phyloP scores from a whole-genome alignment of 2,329 filamentous ascomycete species.

The Metarhizium sp. region DNA sequence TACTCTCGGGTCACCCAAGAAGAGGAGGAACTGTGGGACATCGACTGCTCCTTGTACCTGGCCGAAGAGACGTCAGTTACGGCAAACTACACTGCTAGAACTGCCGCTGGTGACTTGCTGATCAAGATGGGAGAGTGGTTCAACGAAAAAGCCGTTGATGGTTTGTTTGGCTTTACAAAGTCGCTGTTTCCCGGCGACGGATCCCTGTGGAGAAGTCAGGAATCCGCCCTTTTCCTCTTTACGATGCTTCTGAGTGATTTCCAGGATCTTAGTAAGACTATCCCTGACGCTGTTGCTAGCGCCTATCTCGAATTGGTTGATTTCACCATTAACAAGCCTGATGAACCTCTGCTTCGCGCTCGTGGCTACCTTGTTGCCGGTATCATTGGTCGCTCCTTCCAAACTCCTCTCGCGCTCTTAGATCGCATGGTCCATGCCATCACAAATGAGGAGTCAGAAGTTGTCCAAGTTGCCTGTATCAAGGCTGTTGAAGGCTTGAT shows the following conservation, averaged over 20 bases:
- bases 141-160: constrained; percentile 64
- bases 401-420: constrained; percentile 55
- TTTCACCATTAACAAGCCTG: constrained; percentile 58
- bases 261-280: constrained; percentile 61
- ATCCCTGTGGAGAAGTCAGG: constrained; percentile 53
- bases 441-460: constrained; percentile 65
- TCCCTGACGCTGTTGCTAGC: constrained; percentile 59
- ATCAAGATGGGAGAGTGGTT: constrained; percentile 93
- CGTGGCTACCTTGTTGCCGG: constrained; percentile 83
- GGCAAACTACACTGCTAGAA: constrained; percentile 90
- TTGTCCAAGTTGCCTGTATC: constrained; percentile 87
- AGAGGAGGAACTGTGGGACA: constrained; percentile 92
- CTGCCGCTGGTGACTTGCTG: constrained; percentile 82
- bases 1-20: constrained; percentile 88
- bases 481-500: constrained; percentile 69
- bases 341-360: constrained; percentile 71
- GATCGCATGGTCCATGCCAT: constrained; percentile 69
- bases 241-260: constrained; percentile 80
- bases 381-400: constrained; percentile 60
- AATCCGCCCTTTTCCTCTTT: constrained; percentile 75
- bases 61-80: constrained; percentile 93
- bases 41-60: constrained; percentile 90
- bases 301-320: constrained; percentile 75
- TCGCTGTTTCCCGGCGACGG: constrained; percentile 54
- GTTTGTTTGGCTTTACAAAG: constrained; percentile 68